Base-by-base conservation (phyloP, 2,329 filamentous ascomycete species). In the Exophiala xenobiotica region DNA sequence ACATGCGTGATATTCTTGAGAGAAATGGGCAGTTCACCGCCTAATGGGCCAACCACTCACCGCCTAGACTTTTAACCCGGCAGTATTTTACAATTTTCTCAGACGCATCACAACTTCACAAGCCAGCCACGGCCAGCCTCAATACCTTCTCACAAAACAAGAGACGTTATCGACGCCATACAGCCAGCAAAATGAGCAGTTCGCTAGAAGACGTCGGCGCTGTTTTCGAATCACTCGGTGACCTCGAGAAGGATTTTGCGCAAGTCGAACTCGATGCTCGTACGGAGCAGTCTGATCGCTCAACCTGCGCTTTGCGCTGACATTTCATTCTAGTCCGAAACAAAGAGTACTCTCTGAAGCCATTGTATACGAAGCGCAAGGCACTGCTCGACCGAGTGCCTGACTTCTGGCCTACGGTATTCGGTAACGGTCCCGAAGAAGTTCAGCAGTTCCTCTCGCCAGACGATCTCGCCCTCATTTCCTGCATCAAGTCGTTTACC, bases 361-460 rank as follows among this genome's bases (percentile, higher is more conserved):
- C 86, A 38, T 80, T 95, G 56, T 96, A 90, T 76, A 78, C 80
- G 63, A 88, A 87, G 73, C 89, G 92, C 67, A 77, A 81, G 60
- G 78, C 81, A 62, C 72, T 90, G 58, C 76, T 93, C 59, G 71
- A 80, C 58, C 78, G 85, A 65, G 91, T 96, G 66, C 81, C 83
- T 62, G 83, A 88, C 74, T 99, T 97, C 82, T 97, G 93, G 93
- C 79, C 88, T n/a, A 81, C 95, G 52, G 91, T 96, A 51, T 80
- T 97, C 68, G 88, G 95, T 75, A 86, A 90, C 73, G 85, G 88
- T 2, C 90, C 91, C 1, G 78, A 81, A 40, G 90, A 96, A 58
- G 81, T 99, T 62, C 90, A 96, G 73, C 85, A 90, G 71, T 90
- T 86, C 77, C 87, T 97, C 67, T 85, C 90, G 67, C 87, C 89